Conservation (phyloP, 2,329 filamentous ascomycete genomes). For the Leptographium radiaticola region DNA sequence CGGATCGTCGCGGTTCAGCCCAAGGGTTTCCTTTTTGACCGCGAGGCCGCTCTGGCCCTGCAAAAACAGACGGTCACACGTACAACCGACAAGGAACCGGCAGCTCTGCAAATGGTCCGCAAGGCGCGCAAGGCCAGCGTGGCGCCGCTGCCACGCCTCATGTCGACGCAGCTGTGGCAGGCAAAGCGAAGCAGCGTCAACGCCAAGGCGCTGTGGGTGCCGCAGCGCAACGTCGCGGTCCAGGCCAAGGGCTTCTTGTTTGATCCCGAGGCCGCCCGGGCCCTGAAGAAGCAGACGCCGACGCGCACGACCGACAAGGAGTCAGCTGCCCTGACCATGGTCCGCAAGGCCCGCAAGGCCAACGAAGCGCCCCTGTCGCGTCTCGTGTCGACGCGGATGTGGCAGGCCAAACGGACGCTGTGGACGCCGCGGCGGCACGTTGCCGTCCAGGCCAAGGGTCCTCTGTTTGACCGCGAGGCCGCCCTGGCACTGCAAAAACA, state of each 20-base stretch:
- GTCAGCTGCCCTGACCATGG: constrained; percentile 17
- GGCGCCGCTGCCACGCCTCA: constrained; percentile 1
- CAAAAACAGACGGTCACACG: constrained; percentile 6
- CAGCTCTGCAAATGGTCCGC: constrained; percentile 17
- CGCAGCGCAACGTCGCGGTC: not conserved
- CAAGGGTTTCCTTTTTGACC: constrained; percentile 6
- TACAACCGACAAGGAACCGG: constrained; percentile 10
- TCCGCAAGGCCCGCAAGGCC: constrained; percentile 2
- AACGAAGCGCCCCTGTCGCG: not conserved
- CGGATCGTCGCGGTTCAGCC: not conserved
- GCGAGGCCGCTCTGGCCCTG: constrained; percentile 2
- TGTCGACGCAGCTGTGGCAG: not conserved
- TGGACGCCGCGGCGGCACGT: constrained; percentile 4
- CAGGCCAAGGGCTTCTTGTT: constrained; percentile 1
- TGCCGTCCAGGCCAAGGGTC: not conserved
- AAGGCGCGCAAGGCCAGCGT: constrained; percentile 1
- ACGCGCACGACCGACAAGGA: constrained; percentile 9
- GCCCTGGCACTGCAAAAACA: constrained; percentile 4
- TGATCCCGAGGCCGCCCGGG: constrained; percentile 5
- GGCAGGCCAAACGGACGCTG: not conserved
- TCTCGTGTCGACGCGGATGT: constrained; percentile 1
- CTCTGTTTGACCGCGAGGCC: constrained; percentile 7
- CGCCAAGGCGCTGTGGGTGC: not conserved
- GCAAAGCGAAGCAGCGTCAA: not conserved
- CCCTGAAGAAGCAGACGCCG: constrained; percentile 3